Evolutionary conservation across 2,329 filamentous ascomycete species (phyloP).

Genomic region (Ophiostoma himal-ulmi): DNA sequence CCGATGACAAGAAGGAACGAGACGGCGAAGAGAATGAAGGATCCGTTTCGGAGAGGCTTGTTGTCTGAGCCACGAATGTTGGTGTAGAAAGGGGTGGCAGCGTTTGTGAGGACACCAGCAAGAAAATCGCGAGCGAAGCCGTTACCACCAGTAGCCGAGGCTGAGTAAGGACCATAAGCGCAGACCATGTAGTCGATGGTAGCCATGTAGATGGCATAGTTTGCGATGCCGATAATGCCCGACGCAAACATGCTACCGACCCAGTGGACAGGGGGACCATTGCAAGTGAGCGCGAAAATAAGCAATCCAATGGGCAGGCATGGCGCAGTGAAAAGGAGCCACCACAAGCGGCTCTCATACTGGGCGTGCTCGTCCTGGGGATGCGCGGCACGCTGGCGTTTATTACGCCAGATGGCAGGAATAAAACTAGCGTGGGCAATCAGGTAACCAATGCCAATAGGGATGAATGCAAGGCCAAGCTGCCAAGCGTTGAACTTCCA

Average conservation of each 20-base stretch:
- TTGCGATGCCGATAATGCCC: constrained; percentile 64
- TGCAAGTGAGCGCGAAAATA: constrained; percentile 63
- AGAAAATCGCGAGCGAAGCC: constrained; percentile 69
- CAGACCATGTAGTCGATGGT: constrained; percentile 75
- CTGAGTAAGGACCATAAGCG: constrained; percentile 63
- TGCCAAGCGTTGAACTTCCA: constrained; percentile 56
- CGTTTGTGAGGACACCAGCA: constrained; percentile 64
- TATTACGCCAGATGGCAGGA: constrained; percentile 50
- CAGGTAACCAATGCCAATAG: constrained; percentile 62
- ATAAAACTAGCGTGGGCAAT: constrained; percentile 57
- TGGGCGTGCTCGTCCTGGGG: constrained; percentile 54
- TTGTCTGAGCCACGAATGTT: constrained; percentile 48
- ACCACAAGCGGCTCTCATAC: constrained; percentile 62
- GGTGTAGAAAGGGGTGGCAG: constrained; percentile 58
- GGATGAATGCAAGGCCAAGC: constrained; percentile 57
- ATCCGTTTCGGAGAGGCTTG: constrained; percentile 51
- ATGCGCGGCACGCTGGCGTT: constrained; percentile 45
- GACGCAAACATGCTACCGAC: constrained; percentile 61
- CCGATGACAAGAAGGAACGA: constrained; percentile 55
- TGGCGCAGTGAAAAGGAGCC: constrained; percentile 57
- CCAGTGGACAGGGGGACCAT: constrained; percentile 61
- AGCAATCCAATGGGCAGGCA: constrained; percentile 62
- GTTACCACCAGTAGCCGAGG: constrained; percentile 70
- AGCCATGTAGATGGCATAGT: constrained; percentile 69
- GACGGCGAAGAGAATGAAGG: constrained; percentile 58